Evolutionary conservation across 225 moss, liverwort and hornwort species (phyloP).

Genomic region (Pseudoscleropodium purum): DNA sequence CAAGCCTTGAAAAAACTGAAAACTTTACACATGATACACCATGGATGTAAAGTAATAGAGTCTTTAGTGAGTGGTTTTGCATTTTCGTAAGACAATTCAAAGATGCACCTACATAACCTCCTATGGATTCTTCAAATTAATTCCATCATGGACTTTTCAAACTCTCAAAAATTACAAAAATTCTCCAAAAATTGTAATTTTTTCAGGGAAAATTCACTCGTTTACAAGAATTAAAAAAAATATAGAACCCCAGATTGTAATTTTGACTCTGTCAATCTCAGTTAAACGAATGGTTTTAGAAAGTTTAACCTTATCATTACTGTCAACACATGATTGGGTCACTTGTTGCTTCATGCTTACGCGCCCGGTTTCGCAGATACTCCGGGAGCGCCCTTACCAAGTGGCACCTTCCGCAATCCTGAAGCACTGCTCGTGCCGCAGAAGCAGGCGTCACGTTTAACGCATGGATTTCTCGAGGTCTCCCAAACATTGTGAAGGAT

Average conservation of each 20-base stretch:
- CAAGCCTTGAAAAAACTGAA: not conserved
- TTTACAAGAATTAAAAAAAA: not conserved
- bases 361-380: not conserved
- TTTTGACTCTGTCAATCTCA: not conserved
- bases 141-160: not conserved
- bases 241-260: no score
- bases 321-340: not conserved
- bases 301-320: not conserved
- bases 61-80: not conserved
- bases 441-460: not conserved
- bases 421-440: not conserved
- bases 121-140: not conserved
- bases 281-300: not conserved
- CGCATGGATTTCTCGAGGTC: not conserved
- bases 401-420: not conserved
- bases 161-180: not conserved
- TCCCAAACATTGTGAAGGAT: not conserved
- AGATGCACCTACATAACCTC: rapidly evolving
- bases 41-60: not conserved
- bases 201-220: not conserved
- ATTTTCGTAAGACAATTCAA: not conserved
- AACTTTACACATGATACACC: not conserved
- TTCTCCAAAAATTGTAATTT: not conserved
- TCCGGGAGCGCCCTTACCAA: not conserved
- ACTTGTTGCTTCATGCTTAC: not conserved